Base-by-base conservation (phyloP, 768 basidiomycete genomes). In the Exidia glandulosa region DNA sequence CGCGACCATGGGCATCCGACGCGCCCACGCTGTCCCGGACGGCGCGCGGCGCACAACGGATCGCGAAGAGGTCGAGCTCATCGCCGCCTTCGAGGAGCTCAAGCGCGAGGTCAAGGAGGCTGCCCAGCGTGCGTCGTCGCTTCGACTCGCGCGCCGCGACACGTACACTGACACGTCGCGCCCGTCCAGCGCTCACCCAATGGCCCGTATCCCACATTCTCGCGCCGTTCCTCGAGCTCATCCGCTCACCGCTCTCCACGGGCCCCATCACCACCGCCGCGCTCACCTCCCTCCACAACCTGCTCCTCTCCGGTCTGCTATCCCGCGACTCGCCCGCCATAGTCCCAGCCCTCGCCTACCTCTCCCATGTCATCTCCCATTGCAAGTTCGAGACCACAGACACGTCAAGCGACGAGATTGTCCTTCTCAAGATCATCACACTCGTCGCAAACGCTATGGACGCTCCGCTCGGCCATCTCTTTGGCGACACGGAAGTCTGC, bases 301-400 rank as follows among this genome's bases (percentile, higher is more conserved):
- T 98, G 77, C 90, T 97, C 71, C 76, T 83, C 47, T 90, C 83
- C 68, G 83, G 83, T 29, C 76, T 94, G 67, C 83, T 95, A 56
- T 79, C 77, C 10, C 73, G 81, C 14, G 69, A 74, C 37, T 81
- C 87, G 47, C 63, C 77, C 56, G 74, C 77, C 36, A 73, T 94
- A 62, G 80, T 86, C 63, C 69, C 75, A 58, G 87, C 88, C 4
- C 79, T 98, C 57, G 77, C 84, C 19, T 90, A 92, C 63, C 79
- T 96, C 61, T 94, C 94, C 70, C 87, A 82, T 61, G 86, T 95
- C 0, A 83, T 94, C 13, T 92, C 95, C 4, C 91, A 92, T 68
- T 97, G 95, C 79, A 94, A 95, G 74, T 99, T 99, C 68, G 95
- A 98, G 73, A 90, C 91, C 3, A 95, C 90, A 67, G 94, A 97